Conservation (phyloP, 2,329 filamentous ascomycete species). For the Aspergillus pseudoterreus region DNA sequence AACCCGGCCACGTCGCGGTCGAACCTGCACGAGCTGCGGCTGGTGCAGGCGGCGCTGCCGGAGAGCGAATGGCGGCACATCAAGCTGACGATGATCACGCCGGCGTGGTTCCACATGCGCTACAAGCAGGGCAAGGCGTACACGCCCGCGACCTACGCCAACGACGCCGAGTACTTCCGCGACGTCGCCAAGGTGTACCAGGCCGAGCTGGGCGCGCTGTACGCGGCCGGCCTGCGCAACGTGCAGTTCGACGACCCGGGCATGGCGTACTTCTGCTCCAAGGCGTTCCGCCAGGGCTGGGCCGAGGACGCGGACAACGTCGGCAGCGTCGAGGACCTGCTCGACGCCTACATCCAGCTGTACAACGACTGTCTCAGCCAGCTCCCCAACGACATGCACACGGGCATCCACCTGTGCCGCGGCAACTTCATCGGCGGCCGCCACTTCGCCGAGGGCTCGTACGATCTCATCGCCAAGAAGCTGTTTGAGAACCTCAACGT, state of each 20-base stretch:
- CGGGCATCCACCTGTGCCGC: conserved; percentile 71
- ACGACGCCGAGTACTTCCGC: conserved; percentile 60
- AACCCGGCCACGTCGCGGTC: conserved; percentile 13
- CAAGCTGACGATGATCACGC: conserved; percentile 67
- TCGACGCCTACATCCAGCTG: conserved; percentile 71
- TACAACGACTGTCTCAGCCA: conserved; percentile 69
- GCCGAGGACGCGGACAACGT: conserved; percentile 64
- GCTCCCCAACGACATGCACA: conserved; percentile 66
- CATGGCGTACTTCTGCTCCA: conserved; percentile 69
- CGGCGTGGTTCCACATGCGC: conserved; percentile 67
- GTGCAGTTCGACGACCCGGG: conserved; percentile 66
- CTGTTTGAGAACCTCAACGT: conserved; percentile 62
- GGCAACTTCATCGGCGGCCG: conserved; percentile 63
- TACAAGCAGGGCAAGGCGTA: conserved; percentile 56
- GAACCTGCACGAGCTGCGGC: conserved; percentile 5
- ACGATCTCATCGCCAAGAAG: conserved; percentile 64
- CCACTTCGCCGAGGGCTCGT: conserved; percentile 64
- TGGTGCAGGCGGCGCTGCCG: neutral
- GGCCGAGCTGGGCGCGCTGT: conserved; percentile 57
- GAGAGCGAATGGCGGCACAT: conserved; percentile 48
- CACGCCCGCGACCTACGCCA: conserved; percentile 53
- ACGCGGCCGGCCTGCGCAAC: conserved; percentile 61
- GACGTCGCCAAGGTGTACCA: conserved; percentile 66
- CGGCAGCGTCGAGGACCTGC: conserved; percentile 64
- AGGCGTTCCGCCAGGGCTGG: conserved; percentile 68